A percentile compares a stretch with the other conserved stretches of the same genome.
Conservation (phyloP, 257 asterid species). For the Solanum gandarillasii region DNA sequence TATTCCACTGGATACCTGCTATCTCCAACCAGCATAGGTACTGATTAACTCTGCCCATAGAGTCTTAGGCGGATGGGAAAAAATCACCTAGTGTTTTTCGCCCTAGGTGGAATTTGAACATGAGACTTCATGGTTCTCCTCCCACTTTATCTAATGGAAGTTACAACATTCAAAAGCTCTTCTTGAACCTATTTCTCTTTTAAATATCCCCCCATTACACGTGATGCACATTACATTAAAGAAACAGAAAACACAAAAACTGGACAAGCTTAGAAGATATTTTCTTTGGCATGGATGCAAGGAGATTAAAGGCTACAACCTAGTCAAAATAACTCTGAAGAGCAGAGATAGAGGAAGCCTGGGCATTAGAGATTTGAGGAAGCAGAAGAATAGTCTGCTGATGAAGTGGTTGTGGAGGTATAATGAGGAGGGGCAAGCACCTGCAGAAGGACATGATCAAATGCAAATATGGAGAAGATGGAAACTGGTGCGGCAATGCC, state of each 20-base stretch:
- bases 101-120: not conserved
- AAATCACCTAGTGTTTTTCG: not conserved
- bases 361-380: not conserved
- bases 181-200: not conserved
- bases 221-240: not conserved
- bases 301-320: not conserved
- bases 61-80: not conserved
- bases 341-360: not conserved
- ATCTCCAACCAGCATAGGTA: not conserved
- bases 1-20: not conserved
- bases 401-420: not conserved
- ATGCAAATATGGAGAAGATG: not conserved
- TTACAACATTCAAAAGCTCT: not conserved
- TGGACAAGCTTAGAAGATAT: not conserved
- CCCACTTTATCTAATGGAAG: not conserved
- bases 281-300: not conserved
- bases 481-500: not conserved
- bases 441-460: not conserved
- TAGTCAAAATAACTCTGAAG: not conserved
- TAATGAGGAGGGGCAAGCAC: not conserved
- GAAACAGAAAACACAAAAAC: not conserved
- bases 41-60: not conserved
- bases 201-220: not conserved
- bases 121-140: not conserved
- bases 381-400: not conserved